Evolutionary conservation across 352 stramenopile genomes (phyloP).

Genomic region (Phytopythium mirpurense): DNA sequence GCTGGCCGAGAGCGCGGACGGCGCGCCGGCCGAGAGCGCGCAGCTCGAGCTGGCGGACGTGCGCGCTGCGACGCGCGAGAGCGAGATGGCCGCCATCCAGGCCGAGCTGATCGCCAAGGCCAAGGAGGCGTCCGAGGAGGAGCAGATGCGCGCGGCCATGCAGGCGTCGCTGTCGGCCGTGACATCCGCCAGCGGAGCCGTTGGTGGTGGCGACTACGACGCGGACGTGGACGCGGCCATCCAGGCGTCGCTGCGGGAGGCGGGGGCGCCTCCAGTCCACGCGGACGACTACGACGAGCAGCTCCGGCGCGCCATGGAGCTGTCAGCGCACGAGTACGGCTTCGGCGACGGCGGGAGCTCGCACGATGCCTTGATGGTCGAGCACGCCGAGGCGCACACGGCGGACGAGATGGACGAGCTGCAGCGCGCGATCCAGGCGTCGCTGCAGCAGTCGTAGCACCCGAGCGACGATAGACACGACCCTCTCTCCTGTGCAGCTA

Average conservation of each 20-base stretch:
- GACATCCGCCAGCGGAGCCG: background rate
- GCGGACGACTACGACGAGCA: constrained; percentile 48
- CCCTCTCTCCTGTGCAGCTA: background rate
- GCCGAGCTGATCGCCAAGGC: constrained; percentile 62
- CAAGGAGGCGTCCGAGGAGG: constrained; percentile 67
- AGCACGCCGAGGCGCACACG: constrained; percentile 8
- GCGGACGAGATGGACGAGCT: constrained; percentile 67
- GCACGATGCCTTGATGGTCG: background rate
- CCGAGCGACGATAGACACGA: background rate
- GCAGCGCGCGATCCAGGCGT: constrained; percentile 78
- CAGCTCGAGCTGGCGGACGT: constrained; percentile 39
- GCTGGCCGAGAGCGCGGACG: constrained; percentile 32
- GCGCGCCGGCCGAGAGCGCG: background rate
- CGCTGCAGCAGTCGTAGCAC: constrained; percentile 41
- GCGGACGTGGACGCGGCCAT: constrained; percentile 60
- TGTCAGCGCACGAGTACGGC: constrained; percentile 57
- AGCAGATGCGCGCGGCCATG: constrained; percentile 62
- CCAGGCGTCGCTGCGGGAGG: constrained; percentile 44
- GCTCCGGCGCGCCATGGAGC: constrained; percentile 46
- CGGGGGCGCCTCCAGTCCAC: background rate
- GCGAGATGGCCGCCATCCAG: constrained; percentile 73
- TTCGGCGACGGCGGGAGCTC: background rate
- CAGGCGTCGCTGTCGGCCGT: constrained; percentile 46
- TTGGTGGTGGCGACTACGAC: constrained; percentile 29
- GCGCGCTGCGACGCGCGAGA: constrained; percentile 50